Base-by-base conservation (phyloP, 179 eudicot genomes). In the Drosera spatulata region DNA sequence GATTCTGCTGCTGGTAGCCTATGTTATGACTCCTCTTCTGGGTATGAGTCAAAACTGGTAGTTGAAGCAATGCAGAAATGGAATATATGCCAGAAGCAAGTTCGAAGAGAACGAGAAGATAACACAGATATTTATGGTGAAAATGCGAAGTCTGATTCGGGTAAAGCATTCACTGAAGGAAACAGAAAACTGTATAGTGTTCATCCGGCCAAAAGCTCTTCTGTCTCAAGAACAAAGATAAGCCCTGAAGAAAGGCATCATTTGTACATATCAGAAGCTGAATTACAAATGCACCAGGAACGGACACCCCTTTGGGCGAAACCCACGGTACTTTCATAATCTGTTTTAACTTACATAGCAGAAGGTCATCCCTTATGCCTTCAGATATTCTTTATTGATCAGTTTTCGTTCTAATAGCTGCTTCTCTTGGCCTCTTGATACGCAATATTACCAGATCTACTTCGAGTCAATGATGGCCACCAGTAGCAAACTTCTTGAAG, bases 21-120 rank as follows among this genome's bases (percentile, higher is more conserved):
- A 44, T 64, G 64, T 39, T 67, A 65, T 65, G 87, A 72, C 22
- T 65, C 74, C 5, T 60, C 63, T 60, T 58, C 67, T 40, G 87
- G 81, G 14, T 50, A 53, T 70, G 96, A 84, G 65, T 61, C 80
- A 45, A 80, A 77, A 70, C 68, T 86, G 59, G 39, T 69, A 8
- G 81, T 89, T 41, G 97, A 86, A 71, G 79, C 95, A 41, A 76
- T 80, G 14, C 83, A 76, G 74, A 89, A 84, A 65, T 89, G 97
- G 97, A 83, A 86, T 73, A 82, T 89, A 46, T 77, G 81, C 76
- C 91, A 82, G 62, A 89, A 84, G 67, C 79, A 80, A 41, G 69
- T 61, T 13, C 82, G 73, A 22, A 75, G 85, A 72, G 81, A 72
- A 41, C 76, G 77, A 63, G 91, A 76, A 59, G 81, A 82, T 63